phyloP scores from a whole-genome alignment of 495 filamentous ascomycete genomes.

The Talaromyces adpressus region DNA sequence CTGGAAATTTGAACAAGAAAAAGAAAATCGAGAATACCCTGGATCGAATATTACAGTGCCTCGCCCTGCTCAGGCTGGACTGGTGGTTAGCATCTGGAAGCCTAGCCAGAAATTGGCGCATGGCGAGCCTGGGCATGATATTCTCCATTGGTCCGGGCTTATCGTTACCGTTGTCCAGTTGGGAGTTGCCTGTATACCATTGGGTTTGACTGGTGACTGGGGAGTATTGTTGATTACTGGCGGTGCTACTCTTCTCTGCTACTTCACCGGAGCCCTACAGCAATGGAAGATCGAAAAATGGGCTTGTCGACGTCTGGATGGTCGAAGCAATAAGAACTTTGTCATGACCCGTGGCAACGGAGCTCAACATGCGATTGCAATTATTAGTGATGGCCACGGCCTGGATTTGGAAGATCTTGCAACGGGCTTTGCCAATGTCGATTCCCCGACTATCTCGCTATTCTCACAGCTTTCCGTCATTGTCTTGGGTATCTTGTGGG shows the following conservation, averaged over 20 bases:
- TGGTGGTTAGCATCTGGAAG: slow-evolving; percentile 15
- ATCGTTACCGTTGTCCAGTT: slow-evolving; percentile 34
- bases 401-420: slow-evolving; percentile 44
- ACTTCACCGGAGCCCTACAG: slow-evolving; percentile 24
- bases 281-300: slow-evolving; percentile 49
- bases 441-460: slow-evolving; percentile 10
- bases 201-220: slow-evolving; percentile 35
- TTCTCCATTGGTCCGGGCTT: slow-evolving; percentile 28
- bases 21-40: slow-evolving; percentile 6
- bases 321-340: slow-evolving; percentile 18
- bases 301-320: slow-evolving; percentile 24
- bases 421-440: slow-evolving; percentile 14
- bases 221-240: slow-evolving; percentile 34
- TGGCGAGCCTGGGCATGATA: slow-evolving; percentile 15
- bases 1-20: slow-evolving; percentile 12
- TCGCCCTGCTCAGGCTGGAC: slow-evolving; percentile 14
- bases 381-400: slow-evolving; percentile 25
- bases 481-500: slow-evolving; percentile 28
- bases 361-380: slow-evolving; percentile 33
- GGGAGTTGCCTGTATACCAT: slow-evolving; percentile 38
- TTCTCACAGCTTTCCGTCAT: slow-evolving; percentile 13
- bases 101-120: slow-evolving; percentile 3
- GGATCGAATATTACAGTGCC: background rate
- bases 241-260: slow-evolving; percentile 29
- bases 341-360: slow-evolving; percentile 40